These are phyloP conservation scores for Blastobotrys terrestris DNA, from an alignment of 805 yeast genomes.

Conservation along the genomic window DNA sequence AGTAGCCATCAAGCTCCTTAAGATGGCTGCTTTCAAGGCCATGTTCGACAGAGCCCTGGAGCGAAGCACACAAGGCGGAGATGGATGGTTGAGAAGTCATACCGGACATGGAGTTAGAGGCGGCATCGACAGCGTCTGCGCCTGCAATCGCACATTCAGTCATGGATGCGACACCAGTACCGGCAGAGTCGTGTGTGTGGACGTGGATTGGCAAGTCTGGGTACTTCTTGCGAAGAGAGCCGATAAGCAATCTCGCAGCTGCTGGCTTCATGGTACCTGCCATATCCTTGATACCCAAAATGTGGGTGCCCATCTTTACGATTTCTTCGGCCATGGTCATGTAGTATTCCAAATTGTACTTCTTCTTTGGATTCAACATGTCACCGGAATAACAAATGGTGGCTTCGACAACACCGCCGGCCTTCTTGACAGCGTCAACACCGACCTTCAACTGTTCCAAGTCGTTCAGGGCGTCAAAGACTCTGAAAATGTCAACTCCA, in stretches of 20 bases:
- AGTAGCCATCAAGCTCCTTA: slow-evolving; percentile 84
- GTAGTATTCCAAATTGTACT: slow-evolving; percentile 90
- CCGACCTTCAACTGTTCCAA: slow-evolving; percentile 96
- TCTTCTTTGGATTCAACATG: slow-evolving; percentile 93
- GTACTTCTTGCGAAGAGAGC: slow-evolving; percentile 74
- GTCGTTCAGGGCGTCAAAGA: slow-evolving; percentile 95
- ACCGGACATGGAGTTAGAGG: slow-evolving; percentile 96
- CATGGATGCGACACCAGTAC: slow-evolving; percentile 98
- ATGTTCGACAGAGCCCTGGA: slow-evolving; percentile 78
- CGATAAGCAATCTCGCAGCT: slow-evolving; percentile 79
- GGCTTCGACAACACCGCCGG: slow-evolving; percentile 98
- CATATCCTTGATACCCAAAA: slow-evolving; percentile 98
- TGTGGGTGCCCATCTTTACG: slow-evolving; percentile 91
- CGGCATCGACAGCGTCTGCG: slow-evolving; percentile 97
- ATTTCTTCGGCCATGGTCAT: slow-evolving; percentile 72
- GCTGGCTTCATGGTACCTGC: slow-evolving; percentile 97
- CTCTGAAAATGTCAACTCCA: slow-evolving; percentile 97
- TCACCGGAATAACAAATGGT: slow-evolving; percentile 99
- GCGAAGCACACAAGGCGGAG: slow-evolving; percentile 84
- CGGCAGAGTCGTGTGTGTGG: slow-evolving; percentile 99
- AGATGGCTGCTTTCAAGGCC: slow-evolving; percentile 62
- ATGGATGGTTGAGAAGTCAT: slow-evolving; percentile 97
- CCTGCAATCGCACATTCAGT: slow-evolving; percentile 92
- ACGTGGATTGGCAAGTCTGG: slow-evolving; percentile 97
- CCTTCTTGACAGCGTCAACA: slow-evolving; percentile 94